Conservation (phyloP, 1,139 yeast species). For the Sugiyamaella japonica region DNA sequence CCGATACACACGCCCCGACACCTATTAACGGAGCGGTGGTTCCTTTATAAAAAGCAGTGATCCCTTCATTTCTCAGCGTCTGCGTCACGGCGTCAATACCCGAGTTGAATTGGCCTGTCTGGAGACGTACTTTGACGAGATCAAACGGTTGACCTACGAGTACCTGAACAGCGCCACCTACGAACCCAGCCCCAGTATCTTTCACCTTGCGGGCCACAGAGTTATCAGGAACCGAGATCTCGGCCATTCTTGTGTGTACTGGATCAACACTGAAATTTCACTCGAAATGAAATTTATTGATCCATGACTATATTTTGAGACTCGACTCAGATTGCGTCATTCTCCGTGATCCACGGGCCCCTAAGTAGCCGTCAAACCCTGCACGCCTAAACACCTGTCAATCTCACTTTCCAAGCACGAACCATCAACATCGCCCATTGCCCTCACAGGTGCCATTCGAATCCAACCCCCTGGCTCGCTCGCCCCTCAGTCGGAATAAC, state of each 20-base stretch:
- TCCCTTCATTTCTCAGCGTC: conserved; percentile 61
- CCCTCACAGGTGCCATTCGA: too few species aligned
- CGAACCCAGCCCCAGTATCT: conserved; percentile 53
- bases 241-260: not conserved
- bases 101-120: conserved; percentile 53
- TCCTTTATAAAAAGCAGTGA: conserved; percentile 61
- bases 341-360: too few species aligned
- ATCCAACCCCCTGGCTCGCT: too few species aligned
- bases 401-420: too few species aligned
- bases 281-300: too few species aligned
- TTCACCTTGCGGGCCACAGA: conserved; percentile 58
- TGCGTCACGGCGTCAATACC: conserved; percentile 54
- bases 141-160: conserved; percentile 76
- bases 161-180: conserved; percentile 66
- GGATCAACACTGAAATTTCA: not conserved
- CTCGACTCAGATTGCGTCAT: too few species aligned
- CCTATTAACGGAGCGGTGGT: conserved; percentile 50
- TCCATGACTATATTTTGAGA: too few species aligned
- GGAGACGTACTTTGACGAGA: conserved; percentile 64
- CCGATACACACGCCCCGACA: conserved; percentile 72
- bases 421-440: too few species aligned
- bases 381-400: too few species aligned
- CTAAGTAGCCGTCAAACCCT: too few species aligned
- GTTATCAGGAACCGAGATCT: conserved; percentile 41
- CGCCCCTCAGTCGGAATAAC: too few species aligned